Evolutionary conservation across 176 grass and related monocot genomes (phyloP).

Genomic region (Lolium rigidum): DNA sequence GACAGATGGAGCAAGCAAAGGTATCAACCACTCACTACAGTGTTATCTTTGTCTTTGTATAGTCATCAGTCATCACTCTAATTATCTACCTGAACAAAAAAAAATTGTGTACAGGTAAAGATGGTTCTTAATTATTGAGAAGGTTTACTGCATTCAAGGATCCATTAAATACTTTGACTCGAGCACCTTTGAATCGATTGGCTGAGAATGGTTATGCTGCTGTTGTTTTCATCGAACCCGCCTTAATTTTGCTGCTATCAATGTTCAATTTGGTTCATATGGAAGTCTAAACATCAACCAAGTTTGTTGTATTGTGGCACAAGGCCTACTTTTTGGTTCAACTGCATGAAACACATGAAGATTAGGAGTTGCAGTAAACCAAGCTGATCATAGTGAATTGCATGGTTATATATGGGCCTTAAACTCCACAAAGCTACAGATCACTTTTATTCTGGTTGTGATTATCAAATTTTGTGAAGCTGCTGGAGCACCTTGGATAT

Average conservation of each 20-base stretch:
- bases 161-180: constrained; percentile 43
- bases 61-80: not conserved
- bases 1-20: constrained; percentile 78
- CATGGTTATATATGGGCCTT: constrained; percentile 10
- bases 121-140: constrained; percentile 55
- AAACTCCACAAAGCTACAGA: constrained; percentile 14
- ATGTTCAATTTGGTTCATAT: constrained; percentile 30
- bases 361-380: constrained; percentile 33
- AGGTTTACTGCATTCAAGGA: constrained; percentile 57
- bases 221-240: constrained; percentile 42
- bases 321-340: constrained; percentile 44
- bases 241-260: constrained; percentile 33
- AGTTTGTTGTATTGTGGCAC: constrained; percentile 30
- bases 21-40: constrained; percentile 41
- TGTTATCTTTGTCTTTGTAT: not conserved
- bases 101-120: constrained; percentile 71
- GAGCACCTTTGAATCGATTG: constrained; percentile 41
- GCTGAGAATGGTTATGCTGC: constrained; percentile 39
- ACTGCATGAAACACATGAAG: constrained; percentile 17
- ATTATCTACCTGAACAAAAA: constrained; percentile 32
- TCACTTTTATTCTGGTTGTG: constrained; percentile 44
- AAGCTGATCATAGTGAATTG: constrained; percentile 17
- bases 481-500: constrained; percentile 31
- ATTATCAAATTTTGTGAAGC: constrained; percentile 38
- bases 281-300: constrained; percentile 43